Conservation (phyloP, 164 flowering plant genomes). For the Vitis rotundifolia region DNA sequence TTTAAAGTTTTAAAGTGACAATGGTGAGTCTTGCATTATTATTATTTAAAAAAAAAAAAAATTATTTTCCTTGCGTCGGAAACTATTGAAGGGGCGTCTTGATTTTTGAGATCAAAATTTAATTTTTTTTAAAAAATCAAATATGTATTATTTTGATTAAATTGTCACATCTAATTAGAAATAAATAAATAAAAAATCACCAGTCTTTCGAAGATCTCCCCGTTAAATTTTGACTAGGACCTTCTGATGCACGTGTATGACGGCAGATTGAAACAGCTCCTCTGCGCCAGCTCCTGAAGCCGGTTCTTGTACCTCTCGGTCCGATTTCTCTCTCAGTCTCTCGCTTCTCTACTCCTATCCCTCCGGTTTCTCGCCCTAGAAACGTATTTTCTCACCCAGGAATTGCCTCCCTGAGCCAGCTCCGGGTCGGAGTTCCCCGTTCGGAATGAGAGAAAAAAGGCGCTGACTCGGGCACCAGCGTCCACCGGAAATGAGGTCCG, state of each 20-base stretch:
- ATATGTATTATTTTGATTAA: no score
- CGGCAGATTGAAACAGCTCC: conserved; percentile 97
- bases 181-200: no score
- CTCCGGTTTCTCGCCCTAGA: background rate
- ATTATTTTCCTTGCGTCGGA: no score
- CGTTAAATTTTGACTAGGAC: conserved; percentile 98
- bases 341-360: no score
- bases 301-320: conserved; percentile 89
- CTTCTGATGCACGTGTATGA: conserved; percentile 88
- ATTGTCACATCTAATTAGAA: no score
- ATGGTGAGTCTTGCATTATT: no score
- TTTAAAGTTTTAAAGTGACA: no score
- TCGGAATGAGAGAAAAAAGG: background rate
- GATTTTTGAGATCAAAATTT: no score
- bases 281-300: conserved; percentile 99
- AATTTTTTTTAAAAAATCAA: no score
- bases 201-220: conserved; percentile 78
- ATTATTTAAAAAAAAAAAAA: no score
- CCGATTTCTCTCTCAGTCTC: background rate
- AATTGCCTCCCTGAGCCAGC: conserved; percentile 12
- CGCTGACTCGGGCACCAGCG: background rate
- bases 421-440: conserved; percentile 4
- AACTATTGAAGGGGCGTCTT: no score
- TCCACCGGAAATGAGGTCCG: background rate
- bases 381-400: background rate